Evolutionary conservation across 495 filamentous ascomycete species (phyloP), one percentile per base, ranked within the genome.

Genomic region (Astrothelium macrocarpum): DNA sequence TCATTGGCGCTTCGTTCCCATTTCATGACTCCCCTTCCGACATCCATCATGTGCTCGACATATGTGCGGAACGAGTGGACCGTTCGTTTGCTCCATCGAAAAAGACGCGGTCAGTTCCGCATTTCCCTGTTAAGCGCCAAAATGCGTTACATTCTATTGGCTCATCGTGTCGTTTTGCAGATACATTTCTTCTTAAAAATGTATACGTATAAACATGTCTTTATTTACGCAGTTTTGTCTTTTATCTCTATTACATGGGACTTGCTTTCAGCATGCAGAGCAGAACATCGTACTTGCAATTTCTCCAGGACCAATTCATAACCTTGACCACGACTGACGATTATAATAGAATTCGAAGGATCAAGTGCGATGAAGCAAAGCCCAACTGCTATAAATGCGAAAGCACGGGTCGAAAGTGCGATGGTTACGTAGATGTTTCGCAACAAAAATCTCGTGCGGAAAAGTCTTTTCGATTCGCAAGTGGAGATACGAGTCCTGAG

Each of bases 291-390:
- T 49, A 49, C 20, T 18, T 49, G 11, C 5, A 18, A 18, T 56
- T 56, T 29, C 25, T 56, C 5, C 23, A 29, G 20, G 25, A 56
- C 5, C 25, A 56, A 29, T 16, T 29, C 9, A 28, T 11, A n/a
- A 11, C 10, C 3, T 7, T 29, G 49, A 29, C 11, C 20, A 26
- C 3, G 9, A 16, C 49, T 56, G 25, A 56, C 25, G 5, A 5
- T 29, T 25, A 29, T 29, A 5, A 1, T 0, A 43, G 28, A 43
- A 39, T 64, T 39, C 26, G 62, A 26, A 53, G 53, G 12, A 49
- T 64, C 16, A 64, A 64, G 32, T 64, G 62, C 45, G 62, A 64
- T 25, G 62, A 64, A 26, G 32, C n/a, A 53, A 64, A 45, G 46
- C 62, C 62, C 7, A 26, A 16, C 7, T 64, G 62, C 25, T 32